These are phyloP conservation scores for Friedmanniomyces endolithicus DNA, from an alignment of 495 filamentous ascomycete species.

Conservation along the genomic window DNA sequence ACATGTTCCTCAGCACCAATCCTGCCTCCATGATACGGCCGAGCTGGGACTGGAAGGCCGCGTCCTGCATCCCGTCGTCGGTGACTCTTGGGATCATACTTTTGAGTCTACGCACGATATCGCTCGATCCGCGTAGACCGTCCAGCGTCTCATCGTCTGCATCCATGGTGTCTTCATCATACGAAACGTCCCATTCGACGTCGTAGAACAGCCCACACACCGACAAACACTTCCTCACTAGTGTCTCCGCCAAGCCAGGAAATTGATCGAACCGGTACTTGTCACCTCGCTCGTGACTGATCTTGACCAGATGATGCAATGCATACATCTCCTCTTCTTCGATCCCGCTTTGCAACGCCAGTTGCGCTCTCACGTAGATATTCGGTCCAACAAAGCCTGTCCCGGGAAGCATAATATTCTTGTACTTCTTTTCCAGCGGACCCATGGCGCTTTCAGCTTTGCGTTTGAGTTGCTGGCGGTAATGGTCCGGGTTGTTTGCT, in stretches of 20 bases:
- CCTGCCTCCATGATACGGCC: slow-evolving; percentile 74
- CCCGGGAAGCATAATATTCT: slow-evolving; percentile 43
- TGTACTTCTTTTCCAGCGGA: slow-evolving; percentile 22
- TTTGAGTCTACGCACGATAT: slow-evolving; percentile 52
- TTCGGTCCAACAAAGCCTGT: slow-evolving; percentile 59
- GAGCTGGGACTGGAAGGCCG: slow-evolving; percentile 53
- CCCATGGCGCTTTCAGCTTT: slow-evolving; percentile 17
- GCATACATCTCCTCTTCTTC: slow-evolving; percentile 76
- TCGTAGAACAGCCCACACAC: slow-evolving; percentile 64
- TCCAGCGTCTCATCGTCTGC: slow-evolving; percentile 45
- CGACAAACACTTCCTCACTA: slow-evolving; percentile 71
- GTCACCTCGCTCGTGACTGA: slow-evolving; percentile 85
- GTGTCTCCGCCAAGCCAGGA: slow-evolving; percentile 73
- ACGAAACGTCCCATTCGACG: slow-evolving; percentile 67
- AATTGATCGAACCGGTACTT: slow-evolving; percentile 92
- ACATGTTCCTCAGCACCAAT: slow-evolving; percentile 85
- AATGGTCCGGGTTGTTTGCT: slow-evolving; percentile 51
- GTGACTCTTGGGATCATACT: slow-evolving; percentile 41
- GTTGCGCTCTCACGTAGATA: slow-evolving; percentile 75
- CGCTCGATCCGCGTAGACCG: slow-evolving; percentile 61
- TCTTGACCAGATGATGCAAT: slow-evolving; percentile 84
- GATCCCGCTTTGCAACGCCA: slow-evolving; percentile 65
- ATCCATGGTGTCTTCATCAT: slow-evolving; percentile 43
- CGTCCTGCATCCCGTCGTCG: slow-evolving; percentile 61
- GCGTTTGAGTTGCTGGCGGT: slow-evolving; percentile 38